Evolutionary conservation across 495 filamentous ascomycete species (phyloP).

Genomic region (Paragyromitra xinjiangensis): DNA sequence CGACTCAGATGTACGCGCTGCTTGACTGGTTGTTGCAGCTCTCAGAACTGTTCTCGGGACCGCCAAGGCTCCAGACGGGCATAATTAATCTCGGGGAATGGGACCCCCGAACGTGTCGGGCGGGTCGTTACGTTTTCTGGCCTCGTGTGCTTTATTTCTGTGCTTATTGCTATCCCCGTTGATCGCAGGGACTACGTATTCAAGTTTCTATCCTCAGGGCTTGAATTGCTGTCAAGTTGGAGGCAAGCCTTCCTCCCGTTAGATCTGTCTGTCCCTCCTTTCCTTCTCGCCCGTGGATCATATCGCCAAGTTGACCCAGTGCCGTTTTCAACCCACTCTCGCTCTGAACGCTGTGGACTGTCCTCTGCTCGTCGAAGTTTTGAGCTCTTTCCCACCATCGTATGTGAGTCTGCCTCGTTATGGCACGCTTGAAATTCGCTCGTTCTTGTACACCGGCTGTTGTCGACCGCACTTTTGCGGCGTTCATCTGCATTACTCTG

Average conservation of each 20-base stretch:
- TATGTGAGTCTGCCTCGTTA: constrained; percentile 40
- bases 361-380: constrained; percentile 2
- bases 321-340: constrained; percentile 21
- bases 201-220: constrained; percentile 17
- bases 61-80: constrained; percentile 24
- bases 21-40: constrained; percentile 13
- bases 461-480: constrained; percentile 38
- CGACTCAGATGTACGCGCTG: constrained; percentile 34
- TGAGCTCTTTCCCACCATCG: constrained; percentile 11
- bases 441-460: constrained; percentile 33
- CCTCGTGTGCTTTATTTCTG: constrained; percentile 32
- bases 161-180: constrained; percentile 7
- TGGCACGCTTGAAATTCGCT: constrained; percentile 38
- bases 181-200: constrained; percentile 44
- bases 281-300: constrained; percentile 9
- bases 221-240: constrained; percentile 33
- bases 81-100: constrained; percentile 14
- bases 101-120: constrained; percentile 29
- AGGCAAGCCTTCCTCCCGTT: constrained; percentile 28
- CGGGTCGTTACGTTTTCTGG: constrained; percentile 25
- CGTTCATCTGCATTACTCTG: constrained; percentile 52
- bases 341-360: not conserved
- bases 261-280: constrained; percentile 29
- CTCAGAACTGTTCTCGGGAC: constrained; percentile 24
- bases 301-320: constrained; percentile 12